Evolutionary conservation across 106 monocot species (phyloP), one percentile per base, ranked within the genome.

Genomic region (Apostasia ramifera): DNA sequence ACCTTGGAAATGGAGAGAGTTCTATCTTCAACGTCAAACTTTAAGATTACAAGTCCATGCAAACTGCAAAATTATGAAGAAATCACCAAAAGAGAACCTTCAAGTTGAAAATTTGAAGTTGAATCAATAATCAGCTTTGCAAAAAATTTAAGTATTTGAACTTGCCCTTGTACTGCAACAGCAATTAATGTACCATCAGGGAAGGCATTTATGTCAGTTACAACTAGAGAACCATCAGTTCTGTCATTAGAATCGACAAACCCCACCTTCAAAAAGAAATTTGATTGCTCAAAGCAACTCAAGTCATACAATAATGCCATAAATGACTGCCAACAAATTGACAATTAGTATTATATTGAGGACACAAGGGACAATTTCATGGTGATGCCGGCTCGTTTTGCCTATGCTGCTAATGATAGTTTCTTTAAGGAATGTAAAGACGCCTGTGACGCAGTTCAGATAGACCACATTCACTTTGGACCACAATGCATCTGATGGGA

Each of bases 101-200:
- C 11, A 38, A 41, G 15, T 9, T 10, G 37, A 9, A 1, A 3
- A 8, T 3, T 13, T 44, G 0, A 56, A 11, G 6, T 53, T 5
- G 40, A 57, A 61, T 6, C 60, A 59, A 56, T 45, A 8, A 46
- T n/a, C n/a, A n/a, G 1, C 40, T 53, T 48, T 49, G 13, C n/a
- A 1, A 38, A 10, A 43, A 1, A 8, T 42, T 44, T 7, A 48
- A 40, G 47, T 45, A 59, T 44, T 45, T 40, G 11, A 68, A 78
- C 78, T 78, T 80, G 61, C 95, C 91, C 82, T 76, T 91, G 86
- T 69, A 83, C 70, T 14, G 88, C 66, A 48, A 78, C 86, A 69
- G 82, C 84, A 78, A 91, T 61, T 71, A 82, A 52, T 44, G 86
- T 86, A 66, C 88, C 81, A 76, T 91, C 76, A 77, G 59, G 70